These are phyloP conservation scores for Dendrostoma leiphaemia DNA, from an alignment of 2,329 filamentous ascomycete genomes.

Conservation along the genomic window DNA sequence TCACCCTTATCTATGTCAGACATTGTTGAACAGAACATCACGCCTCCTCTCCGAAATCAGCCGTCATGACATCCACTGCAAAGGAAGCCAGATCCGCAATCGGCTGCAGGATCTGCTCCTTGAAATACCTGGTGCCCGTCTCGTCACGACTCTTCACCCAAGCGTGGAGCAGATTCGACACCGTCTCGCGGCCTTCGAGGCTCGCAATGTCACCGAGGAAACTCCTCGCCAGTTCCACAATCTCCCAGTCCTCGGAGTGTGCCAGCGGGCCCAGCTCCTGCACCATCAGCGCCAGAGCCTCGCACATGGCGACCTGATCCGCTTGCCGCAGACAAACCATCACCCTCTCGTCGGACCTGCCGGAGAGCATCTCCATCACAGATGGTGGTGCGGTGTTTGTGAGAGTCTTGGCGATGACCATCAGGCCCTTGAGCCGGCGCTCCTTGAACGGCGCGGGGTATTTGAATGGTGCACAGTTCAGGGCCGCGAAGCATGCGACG, in stretches of 20 bases:
- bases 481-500: conserved; percentile 45
- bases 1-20: too few relatives aligned
- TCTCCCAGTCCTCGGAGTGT: conserved; percentile 45
- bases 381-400: conserved; percentile 45
- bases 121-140: conserved; percentile 40
- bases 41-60: conserved; percentile 34
- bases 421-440: conserved; percentile 47
- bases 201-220: conserved; percentile 49
- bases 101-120: conserved; percentile 46
- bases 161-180: conserved; percentile 40
- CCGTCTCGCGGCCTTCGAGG: conserved; percentile 43
- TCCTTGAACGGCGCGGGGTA: conserved; percentile 49
- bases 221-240: conserved; percentile 40
- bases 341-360: conserved; percentile 26
- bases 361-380: conserved; percentile 26
- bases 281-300: conserved; percentile 50
- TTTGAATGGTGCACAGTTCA: conserved; percentile 48
- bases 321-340: conserved; percentile 36
- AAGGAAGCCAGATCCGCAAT: conserved; percentile 45
- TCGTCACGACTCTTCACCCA: conserved; percentile 42
- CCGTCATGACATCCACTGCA: conserved; percentile 41
- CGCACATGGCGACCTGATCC: conserved; percentile 53
- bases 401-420: conserved; percentile 51
- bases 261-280: conserved; percentile 39
- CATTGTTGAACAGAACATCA: background rate